phyloP scores from a whole-genome alignment of 108 stramenopile species.

The Skeletonema costatum region DNA sequence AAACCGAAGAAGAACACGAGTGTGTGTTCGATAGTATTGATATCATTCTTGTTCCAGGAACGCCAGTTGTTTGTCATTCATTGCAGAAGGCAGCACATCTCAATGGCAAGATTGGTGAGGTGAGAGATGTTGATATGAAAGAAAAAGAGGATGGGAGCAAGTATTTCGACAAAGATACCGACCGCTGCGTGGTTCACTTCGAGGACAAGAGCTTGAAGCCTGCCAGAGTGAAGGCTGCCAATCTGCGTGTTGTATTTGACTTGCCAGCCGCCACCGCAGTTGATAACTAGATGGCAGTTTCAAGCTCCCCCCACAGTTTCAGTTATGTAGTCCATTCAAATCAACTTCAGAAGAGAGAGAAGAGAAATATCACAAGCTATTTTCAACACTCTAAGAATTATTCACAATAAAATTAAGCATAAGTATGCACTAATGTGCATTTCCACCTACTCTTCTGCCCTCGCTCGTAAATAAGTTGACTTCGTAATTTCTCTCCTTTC shows the following conservation, averaged over 20 bases:
- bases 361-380: too few relatives aligned
- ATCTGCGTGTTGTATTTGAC: conserved; percentile 1
- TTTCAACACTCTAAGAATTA: too few relatives aligned
- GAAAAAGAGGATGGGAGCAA: neutral
- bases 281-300: too few relatives aligned
- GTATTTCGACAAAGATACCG: neutral
- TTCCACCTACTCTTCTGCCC: too few relatives aligned
- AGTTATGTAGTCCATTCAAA: too few relatives aligned
- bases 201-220: conserved; percentile 7
- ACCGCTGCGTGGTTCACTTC: conserved; percentile 2
- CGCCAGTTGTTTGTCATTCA: conserved; percentile 6
- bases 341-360: too few relatives aligned
- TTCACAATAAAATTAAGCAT: too few relatives aligned
- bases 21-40: neutral
- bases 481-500: too few relatives aligned
- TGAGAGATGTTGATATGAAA: neutral
- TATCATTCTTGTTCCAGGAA: neutral
- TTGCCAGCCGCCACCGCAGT: neutral
- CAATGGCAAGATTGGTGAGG: conserved; percentile 14
- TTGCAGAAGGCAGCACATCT: conserved; percentile 12
- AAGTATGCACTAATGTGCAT: too few relatives aligned
- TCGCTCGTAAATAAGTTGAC: too few relatives aligned
- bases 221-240: neutral
- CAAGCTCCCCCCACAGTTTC: too few relatives aligned
- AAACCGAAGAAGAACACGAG: neutral